Conservation (phyloP, 2,329 filamentous ascomycete genomes). For the Apiospora marii region DNA sequence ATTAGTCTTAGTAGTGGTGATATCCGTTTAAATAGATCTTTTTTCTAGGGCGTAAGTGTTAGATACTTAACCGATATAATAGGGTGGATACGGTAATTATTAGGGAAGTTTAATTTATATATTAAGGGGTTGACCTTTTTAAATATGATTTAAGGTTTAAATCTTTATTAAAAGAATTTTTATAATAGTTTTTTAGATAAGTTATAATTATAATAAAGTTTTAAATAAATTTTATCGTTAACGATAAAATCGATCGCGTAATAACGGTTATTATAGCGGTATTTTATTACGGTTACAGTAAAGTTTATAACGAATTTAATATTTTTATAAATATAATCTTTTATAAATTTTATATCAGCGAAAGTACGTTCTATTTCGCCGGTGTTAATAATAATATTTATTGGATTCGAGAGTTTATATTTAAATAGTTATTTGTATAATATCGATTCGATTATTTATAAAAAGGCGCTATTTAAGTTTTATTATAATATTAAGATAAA, state of each 20-base stretch:
- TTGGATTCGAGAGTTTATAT: too few relatives aligned
- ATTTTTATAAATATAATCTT: not conserved
- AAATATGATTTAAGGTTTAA: not conserved
- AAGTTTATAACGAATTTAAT: too few relatives aligned
- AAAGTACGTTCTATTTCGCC: too few relatives aligned
- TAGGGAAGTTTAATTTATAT: not conserved
- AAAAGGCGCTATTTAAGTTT: not conserved
- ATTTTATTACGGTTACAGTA: too few relatives aligned
- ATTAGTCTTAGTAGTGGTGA: too few relatives aligned
- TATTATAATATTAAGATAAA: not conserved
- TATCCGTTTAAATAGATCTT: not conserved
- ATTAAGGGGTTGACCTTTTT: not conserved
- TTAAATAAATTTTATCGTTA: too few relatives aligned
- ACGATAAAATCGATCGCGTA: too few relatives aligned
- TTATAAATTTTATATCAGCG: not conserved
- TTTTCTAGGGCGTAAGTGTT: not conserved
- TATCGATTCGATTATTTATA: not conserved
- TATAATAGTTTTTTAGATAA: not conserved
- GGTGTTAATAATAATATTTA: too few relatives aligned
- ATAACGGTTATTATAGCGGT: too few relatives aligned
- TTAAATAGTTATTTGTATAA: too few relatives aligned
- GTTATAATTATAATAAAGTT: not conserved
- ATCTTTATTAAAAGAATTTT: not conserved
- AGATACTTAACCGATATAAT: not conserved
- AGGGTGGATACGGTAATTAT: not conserved